These are phyloP conservation scores for Starmerella davenportii DNA, from an alignment of 805 yeast genomes.

Conservation along the genomic window DNA sequence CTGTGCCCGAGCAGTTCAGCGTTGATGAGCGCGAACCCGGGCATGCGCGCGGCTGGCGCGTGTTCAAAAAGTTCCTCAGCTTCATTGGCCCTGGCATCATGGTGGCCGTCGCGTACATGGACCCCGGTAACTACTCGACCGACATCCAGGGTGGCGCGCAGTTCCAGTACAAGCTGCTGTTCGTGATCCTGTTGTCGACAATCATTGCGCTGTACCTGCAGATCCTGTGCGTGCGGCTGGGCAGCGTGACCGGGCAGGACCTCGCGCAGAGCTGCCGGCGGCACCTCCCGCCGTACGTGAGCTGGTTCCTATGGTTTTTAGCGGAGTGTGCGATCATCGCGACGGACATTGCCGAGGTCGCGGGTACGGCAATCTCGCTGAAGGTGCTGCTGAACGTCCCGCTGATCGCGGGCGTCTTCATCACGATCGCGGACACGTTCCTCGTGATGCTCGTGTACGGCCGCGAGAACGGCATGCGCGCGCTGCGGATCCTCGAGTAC, in stretches of 20 bases:
- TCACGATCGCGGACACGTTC: conserved; percentile 74
- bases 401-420: conserved; percentile 58
- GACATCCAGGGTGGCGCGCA: conserved; percentile 86
- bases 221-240: conserved; percentile 66
- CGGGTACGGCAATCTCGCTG: conserved; percentile 87
- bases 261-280: conserved; percentile 72
- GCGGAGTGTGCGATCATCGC: conserved; percentile 89
- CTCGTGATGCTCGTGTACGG: conserved; percentile 74
- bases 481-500: conserved; percentile 64
- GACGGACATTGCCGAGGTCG: conserved; percentile 91
- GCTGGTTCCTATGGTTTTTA: conserved; percentile 39
- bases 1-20: neutral
- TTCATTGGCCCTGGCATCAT: conserved; percentile 87
- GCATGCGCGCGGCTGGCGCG: neutral
- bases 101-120: conserved; percentile 93
- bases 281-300: conserved; percentile 43
- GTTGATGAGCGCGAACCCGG: neutral
- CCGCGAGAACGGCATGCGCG: conserved; percentile 64
- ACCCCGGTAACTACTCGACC: conserved; percentile 92
- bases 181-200: conserved; percentile 63
- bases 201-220: conserved; percentile 77
- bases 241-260: conserved; percentile 87
- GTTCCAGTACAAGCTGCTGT: conserved; percentile 59
- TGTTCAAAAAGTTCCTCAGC: conserved; percentile 32
- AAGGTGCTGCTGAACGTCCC: conserved; percentile 72